Conservation (phyloP, 2,329 filamentous ascomycete genomes). For the Graphilbum sp. region DNA sequence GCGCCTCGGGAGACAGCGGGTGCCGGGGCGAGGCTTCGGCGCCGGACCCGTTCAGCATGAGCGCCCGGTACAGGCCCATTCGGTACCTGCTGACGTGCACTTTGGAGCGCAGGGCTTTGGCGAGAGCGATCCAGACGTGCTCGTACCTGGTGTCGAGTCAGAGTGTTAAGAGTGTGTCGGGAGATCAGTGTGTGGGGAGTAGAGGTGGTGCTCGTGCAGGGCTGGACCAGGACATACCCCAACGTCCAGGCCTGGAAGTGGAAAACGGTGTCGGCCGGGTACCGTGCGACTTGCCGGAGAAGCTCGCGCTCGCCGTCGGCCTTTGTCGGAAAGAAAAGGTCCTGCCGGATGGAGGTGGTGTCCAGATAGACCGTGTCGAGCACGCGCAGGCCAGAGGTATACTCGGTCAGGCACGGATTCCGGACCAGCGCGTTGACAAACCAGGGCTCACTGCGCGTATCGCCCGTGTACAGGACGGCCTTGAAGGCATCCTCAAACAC, state of each 20-base stretch:
- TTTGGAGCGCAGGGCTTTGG: slow-evolving; percentile 48
- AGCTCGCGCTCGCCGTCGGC: slow-evolving; percentile 63
- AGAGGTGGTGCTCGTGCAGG: too few relatives aligned
- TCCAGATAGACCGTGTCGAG: slow-evolving; percentile 81
- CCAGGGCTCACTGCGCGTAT: slow-evolving; percentile 74
- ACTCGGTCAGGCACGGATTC: slow-evolving; percentile 60
- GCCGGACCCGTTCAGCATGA: slow-evolving; percentile 19
- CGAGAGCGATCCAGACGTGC: slow-evolving; percentile 74
- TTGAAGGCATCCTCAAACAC: slow-evolving; percentile 60
- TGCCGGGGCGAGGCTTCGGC: slow-evolving; percentile 21
- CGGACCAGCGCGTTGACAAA: slow-evolving; percentile 61
- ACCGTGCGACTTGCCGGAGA: slow-evolving; percentile 47
- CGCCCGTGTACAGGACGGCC: slow-evolving; percentile 75
- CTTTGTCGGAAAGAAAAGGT: slow-evolving; percentile 40
- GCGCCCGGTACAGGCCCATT: slow-evolving; percentile 50
- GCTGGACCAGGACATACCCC: slow-evolving; percentile 32
- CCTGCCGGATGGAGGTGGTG: slow-evolving; percentile 48
- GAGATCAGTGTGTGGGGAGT: too few relatives aligned
- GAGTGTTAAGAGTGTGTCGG: too few relatives aligned
- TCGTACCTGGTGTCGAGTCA: slow-evolving; percentile 43
- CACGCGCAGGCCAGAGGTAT: slow-evolving; percentile 44
- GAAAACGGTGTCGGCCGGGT: slow-evolving; percentile 61
- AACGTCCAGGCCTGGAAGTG: slow-evolving; percentile 85
- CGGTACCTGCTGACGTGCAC: slow-evolving; percentile 78
- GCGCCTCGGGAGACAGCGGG: slow-evolving; percentile 39